Evolutionary conservation across 2,329 filamentous ascomycete species (phyloP).

Genomic region (Sodiomyces alkalinus): DNA sequence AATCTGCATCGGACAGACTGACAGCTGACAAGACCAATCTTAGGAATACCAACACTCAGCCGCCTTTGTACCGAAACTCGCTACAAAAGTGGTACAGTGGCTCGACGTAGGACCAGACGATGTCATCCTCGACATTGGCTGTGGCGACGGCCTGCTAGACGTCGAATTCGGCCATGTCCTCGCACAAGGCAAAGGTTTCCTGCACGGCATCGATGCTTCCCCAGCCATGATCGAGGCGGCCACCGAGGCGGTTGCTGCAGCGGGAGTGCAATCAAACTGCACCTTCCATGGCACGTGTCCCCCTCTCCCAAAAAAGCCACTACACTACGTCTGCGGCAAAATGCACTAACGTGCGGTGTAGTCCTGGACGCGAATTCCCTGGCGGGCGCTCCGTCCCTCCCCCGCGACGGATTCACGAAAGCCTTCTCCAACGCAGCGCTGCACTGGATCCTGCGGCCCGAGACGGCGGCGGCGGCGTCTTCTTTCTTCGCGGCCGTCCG

Average conservation of each 20-base stretch:
- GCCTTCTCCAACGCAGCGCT: slow-evolving; percentile 52
- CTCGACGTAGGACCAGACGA: slow-evolving; percentile 43
- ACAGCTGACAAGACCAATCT: neutral
- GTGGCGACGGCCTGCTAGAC: slow-evolving; percentile 47
- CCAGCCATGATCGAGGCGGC: slow-evolving; percentile 42
- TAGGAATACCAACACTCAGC: slow-evolving; percentile 46
- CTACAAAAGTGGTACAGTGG: slow-evolving; percentile 41
- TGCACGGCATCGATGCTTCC: slow-evolving; percentile 45
- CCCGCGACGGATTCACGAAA: slow-evolving; percentile 27
- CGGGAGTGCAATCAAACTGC: slow-evolving; percentile 15
- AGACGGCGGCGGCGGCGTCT: slow-evolving; percentile 17
- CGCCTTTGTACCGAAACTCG: slow-evolving; percentile 48
- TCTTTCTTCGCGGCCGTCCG: slow-evolving; percentile 41
- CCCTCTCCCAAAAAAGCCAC: neutral
- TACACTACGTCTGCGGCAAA: neutral
- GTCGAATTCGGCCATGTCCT: slow-evolving; percentile 33
- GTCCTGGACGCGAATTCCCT: slow-evolving; percentile 31
- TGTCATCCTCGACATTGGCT: slow-evolving; percentile 45
- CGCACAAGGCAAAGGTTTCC: slow-evolving; percentile 25
- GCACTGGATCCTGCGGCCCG: slow-evolving; percentile 46
- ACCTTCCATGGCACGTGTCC: slow-evolving; percentile 25
- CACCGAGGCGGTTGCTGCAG: slow-evolving; percentile 20
- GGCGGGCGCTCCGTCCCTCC: slow-evolving; percentile 6
- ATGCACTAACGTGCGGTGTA: slow-evolving; percentile 11
- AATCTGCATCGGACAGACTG: neutral